Base-by-base conservation (phyloP, 148 eudicot species). In the Nepenthes mirabilis region DNA sequence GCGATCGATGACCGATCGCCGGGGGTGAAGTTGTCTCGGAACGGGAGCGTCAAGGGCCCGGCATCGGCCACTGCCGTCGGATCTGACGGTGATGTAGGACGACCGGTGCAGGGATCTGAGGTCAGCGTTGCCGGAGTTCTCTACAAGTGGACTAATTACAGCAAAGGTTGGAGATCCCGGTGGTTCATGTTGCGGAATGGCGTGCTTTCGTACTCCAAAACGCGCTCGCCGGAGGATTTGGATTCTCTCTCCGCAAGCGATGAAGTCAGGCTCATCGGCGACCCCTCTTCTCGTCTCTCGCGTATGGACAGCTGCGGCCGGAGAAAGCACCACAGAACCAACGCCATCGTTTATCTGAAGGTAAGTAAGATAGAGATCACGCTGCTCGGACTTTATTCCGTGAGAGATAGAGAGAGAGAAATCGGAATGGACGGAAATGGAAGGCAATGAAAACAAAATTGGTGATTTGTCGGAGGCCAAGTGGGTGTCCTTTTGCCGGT, bases 281-380 rank as follows among this genome's bases (percentile, higher is more conserved):
- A 78, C 14, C 61, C 60, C 2, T 34, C 79, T 12, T 69, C 77
- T 1, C 34, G 74, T 5, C 72, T 81, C 2, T 32, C 69, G 34
- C 63, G 90, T 9, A 63, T 72, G 33, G 73, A 74, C 34, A 76
- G 82, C 49, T 69, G 72, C 5, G 68, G 77, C 1, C 37, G 75
- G n/a, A 48, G 52, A 9, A 66, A 70, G 40, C 62, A 40, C 56
- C 70, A 64, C 12, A 81, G 72, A 55, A 37, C 52, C 14, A 65
- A 63, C 47, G 73, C 79, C 37, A 72, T 82, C 57, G 88, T 89
- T 50, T 83, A 89, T 74, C 82, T 90, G 37, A 82, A 90, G 94
- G 97, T 90, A 69, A 43, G 9, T 40, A 47, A 36, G 61, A 62
- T 3, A 12, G 11, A 12, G 14, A 40, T 60, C 11, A 9, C 11